Evolutionary conservation across 1,284 basidiomycete species (phyloP), one percentile per base, ranked within the genome.

Genomic region (Puccinia horiana): DNA sequence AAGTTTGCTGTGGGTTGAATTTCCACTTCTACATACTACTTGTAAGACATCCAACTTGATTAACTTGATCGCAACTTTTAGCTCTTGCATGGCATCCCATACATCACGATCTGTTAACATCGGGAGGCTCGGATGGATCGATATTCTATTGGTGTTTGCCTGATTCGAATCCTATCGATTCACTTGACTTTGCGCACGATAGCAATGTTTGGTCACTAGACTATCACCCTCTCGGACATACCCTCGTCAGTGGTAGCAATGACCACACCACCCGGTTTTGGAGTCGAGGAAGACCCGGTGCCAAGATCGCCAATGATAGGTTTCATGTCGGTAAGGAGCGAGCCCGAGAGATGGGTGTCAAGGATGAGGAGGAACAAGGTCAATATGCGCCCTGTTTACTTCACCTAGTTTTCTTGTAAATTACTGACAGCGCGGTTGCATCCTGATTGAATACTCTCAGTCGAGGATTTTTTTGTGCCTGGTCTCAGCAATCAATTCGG

Each of bases 181-280:
- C 91, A 3, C 91, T 98, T 84, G 92, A 93, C 23, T 92, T 93
- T 85, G 96, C 97, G 23, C 97, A 99, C 89, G 96, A 99, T 88
- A 94, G 93, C 65, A 97, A 96, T 87, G 93, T 99, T 83, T 98
- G 96, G 94, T 92, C 94, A 0, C 90, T 99, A 84, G 91, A 94
- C 6, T 99, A 92, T 90, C 96, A 99, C 88, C 96, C 96, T 0
- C 90, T 98, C 14, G 96, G 97, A 0, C 96, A 99, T 88, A 90
- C 98, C 84, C 91, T 99, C 83, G 95, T 93, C 84, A 92, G 91
- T 81, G 97, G 93, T 12, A 94, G 93, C 44, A 98, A 98, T 88
- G 96, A 99, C 88, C 95, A 97, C 87, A 97, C 96, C 16, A 97
- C 96, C 20, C 91, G 96, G 18, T 99, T 98, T 90, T 99, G 97